Conservation (phyloP, 495 filamentous ascomycete genomes). For the Xylaria grammica region DNA sequence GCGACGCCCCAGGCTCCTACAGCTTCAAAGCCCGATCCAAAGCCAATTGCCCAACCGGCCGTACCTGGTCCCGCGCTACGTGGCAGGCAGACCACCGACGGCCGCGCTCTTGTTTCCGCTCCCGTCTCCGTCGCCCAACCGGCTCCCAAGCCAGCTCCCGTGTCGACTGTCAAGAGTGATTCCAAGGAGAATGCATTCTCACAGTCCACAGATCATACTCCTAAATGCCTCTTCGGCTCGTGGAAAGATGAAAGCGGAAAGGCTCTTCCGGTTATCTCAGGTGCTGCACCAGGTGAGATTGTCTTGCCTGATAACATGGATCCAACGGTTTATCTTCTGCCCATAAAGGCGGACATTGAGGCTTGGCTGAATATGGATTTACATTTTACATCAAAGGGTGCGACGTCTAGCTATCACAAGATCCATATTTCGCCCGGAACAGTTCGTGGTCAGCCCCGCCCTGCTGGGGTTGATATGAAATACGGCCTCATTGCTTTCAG, state of each 20-base stretch:
- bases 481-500: background rate
- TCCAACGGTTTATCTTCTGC: background rate
- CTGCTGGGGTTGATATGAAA: background rate
- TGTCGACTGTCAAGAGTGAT: too few relatives aligned
- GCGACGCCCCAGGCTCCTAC: too few relatives aligned
- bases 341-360: background rate
- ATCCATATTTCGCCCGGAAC: background rate
- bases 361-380: background rate
- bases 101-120: too few relatives aligned
- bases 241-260: background rate
- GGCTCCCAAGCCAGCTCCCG: too few relatives aligned
- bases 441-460: background rate
- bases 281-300: background rate
- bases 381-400: background rate
- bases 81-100: too few relatives aligned
- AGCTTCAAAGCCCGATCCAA: too few relatives aligned
- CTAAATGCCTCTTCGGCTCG: background rate
- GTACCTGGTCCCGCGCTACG: too few relatives aligned
- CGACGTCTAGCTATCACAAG: background rate
- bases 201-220: too few relatives aligned
- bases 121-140: too few relatives aligned
- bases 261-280: background rate
- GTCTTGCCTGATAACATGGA: background rate
- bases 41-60: too few relatives aligned
- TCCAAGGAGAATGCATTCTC: too few relatives aligned